Evolutionary conservation across 768 basidiomycete genomes (phyloP), one percentile per base, ranked within the genome.

Genomic region (Termitomyces sp.): DNA sequence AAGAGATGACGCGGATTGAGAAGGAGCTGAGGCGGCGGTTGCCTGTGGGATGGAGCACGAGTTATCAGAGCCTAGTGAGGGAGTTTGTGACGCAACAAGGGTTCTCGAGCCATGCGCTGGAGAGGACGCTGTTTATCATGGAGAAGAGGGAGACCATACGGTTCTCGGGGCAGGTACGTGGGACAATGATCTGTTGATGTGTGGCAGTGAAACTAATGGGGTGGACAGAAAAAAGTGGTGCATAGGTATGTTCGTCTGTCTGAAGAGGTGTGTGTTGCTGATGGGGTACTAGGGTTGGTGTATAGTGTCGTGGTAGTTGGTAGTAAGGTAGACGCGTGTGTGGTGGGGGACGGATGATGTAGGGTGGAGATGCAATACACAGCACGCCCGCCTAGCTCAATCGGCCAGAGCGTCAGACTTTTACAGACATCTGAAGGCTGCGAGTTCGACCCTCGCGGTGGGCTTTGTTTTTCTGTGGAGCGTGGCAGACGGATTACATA

Each of bases 141-240:
- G 97, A 99, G 78, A 96, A 97, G 75, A 78, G 94, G 60, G 97
- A 99, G 69, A 81, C 96, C n/a, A 78, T 99, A 23, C 78, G 93
- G 64, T 99, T 98, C 71, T 87, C 89, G 37, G 84, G 86, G 6
- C 87, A 87, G 79, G 76, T 75, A 45, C 59, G 73, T 66, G 3
- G 8, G 9, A 15, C 17, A 23, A 23, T 44, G 50, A 45, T 26
- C 38, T 19, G 35, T 51, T 48, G 48, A 9, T 19, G 47, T 42
- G 31, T 10, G 4, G 17, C 5, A 17, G 15, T 49, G 21, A 33
- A 7, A 26, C 56, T 65, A 42, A 59, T 33, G 26, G 19, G 30
- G 35, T 23, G 17, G 53, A 23, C 62, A 78, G 75, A 78, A 78
- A 74, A 77, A 76, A 62, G 73, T 73, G 51, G 77, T 81, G 23